Evolutionary conservation across 345 rosid genomes (phyloP), one percentile per base, ranked within the genome.

Genomic region (Brassica carinata): DNA sequence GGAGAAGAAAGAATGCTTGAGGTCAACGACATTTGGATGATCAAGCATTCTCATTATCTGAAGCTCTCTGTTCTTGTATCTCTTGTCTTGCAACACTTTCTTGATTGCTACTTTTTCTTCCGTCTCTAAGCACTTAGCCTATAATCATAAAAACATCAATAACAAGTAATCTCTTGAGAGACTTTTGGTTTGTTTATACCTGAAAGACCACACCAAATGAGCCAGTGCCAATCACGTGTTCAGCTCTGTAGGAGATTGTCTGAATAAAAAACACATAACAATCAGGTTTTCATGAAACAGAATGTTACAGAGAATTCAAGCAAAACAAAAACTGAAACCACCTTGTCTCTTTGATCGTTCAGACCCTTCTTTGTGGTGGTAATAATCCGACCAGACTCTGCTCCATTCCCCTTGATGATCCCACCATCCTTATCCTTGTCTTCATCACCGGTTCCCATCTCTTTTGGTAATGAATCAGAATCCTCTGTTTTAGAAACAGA

Each of bases 41-140:
- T 93, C 84, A 82, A 96, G 81, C 96, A 96, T 88, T 80, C 90
- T 87, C 96, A 95, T 95, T 26, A 91, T 93, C 87, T 91, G 96
- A 57, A 95, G 81, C 78, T 95, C 98, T 85, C 99, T 87, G 73
- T 96, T 96, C 90, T 96, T 96, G 85, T 96, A 96, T 75, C 98
- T 90, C 83, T 90, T 96, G 84, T 96, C 99, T 77, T 96, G 97
- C 61, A 96, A 92, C 79, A 96, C 99, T 89, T 96, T 96, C 89
- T 96, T 96, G 68, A 96, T 96, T 71, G 99, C 98, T 70, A 96
- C 93, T 64, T 87, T 85, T 77, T 93, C 99, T 72, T 96, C 99
- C 15, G 97, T 91, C 90, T 96, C 99, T 76, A 93, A 83, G 79
- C 98, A 96, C 86, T 93, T 96, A 15, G 99, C 99, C 99, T 96